phyloP scores from a whole-genome alignment of 2,329 filamentous ascomycete species.

The Leptosphaerulina australis region DNA sequence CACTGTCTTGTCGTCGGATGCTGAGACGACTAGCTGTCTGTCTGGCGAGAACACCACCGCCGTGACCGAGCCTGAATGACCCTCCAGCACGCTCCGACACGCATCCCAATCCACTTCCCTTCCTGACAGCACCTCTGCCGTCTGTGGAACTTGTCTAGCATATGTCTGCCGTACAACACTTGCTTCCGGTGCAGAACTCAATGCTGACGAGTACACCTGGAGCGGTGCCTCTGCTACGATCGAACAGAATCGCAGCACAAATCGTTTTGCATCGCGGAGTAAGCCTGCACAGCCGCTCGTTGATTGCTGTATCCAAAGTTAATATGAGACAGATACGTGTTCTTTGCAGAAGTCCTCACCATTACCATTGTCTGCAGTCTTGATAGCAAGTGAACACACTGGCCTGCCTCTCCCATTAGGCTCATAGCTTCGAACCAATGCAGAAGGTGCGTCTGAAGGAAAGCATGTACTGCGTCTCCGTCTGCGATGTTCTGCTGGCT shows the following conservation, averaged over 20 bases:
- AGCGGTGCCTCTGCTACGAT: too few relatives aligned
- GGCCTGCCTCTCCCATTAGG: too few relatives aligned
- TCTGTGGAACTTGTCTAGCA: slow-evolving; percentile 2
- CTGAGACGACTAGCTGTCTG: slow-evolving; percentile 19
- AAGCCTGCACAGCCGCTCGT: too few relatives aligned
- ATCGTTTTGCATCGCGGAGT: too few relatives aligned
- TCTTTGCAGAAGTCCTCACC: too few relatives aligned
- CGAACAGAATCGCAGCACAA: too few relatives aligned
- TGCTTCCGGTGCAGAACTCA: slow-evolving; percentile 44
- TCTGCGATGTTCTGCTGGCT: too few relatives aligned
- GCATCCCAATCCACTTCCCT: slow-evolving; percentile 20
- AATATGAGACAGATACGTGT: too few relatives aligned
- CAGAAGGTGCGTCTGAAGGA: neutral
- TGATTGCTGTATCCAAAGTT: too few relatives aligned
- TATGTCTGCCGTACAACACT: slow-evolving; percentile 24
- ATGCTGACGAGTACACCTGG: slow-evolving; percentile 42
- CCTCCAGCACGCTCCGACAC: slow-evolving; percentile 9
- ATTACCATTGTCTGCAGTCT: too few relatives aligned
- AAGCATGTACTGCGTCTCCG: too few relatives aligned
- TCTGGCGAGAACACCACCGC: slow-evolving; percentile 26
- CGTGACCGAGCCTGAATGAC: slow-evolving; percentile 66
- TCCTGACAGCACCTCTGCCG: slow-evolving; percentile 11
- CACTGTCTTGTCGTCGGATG: slow-evolving; percentile 20
- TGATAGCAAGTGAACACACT: too few relatives aligned
- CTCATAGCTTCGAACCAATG: neutral